Evolutionary conservation across 768 basidiomycete species (phyloP).

Genomic region (Lactarius vividus): DNA sequence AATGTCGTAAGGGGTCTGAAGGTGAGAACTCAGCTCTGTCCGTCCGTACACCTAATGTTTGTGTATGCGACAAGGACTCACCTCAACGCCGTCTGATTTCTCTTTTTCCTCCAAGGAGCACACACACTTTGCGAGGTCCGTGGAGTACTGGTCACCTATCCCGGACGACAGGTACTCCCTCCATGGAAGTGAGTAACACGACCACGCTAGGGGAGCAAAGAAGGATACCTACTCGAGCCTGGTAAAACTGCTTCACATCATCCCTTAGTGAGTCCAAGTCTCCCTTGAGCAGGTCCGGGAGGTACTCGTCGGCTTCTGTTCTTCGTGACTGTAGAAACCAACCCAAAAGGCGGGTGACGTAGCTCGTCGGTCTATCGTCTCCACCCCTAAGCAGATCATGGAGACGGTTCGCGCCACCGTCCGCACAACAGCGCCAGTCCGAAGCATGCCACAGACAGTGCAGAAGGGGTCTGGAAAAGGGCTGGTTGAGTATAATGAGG

Average conservation of each 20-base stretch:
- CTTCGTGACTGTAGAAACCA: slow-evolving; percentile 3
- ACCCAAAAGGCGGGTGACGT: background rate
- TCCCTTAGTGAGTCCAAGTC: slow-evolving; percentile 86
- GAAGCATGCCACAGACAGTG: slow-evolving; percentile 46
- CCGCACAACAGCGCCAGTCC: slow-evolving; percentile 46
- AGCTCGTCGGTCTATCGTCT: background rate
- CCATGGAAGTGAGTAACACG: background rate
- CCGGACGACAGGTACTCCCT: slow-evolving; percentile 67
- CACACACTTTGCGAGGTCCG: slow-evolving; percentile 95
- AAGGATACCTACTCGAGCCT: slow-evolving; percentile 44
- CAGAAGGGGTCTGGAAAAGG: slow-evolving; percentile 66
- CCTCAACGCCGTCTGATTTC: slow-evolving; percentile 38
- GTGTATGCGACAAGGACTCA: slow-evolving; percentile 30
- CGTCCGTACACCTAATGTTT: background rate
- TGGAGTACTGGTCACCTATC: slow-evolving; percentile 81
- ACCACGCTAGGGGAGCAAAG: background rate
- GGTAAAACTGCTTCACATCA: slow-evolving; percentile 73
- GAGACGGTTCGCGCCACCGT: slow-evolving; percentile 62
- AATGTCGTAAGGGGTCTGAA: slow-evolving; percentile 52
- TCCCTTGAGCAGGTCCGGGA: slow-evolving; percentile 88
- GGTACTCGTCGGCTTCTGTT: slow-evolving; percentile 45
- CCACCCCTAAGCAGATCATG: slow-evolving; percentile 45
- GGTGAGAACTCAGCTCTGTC: background rate
- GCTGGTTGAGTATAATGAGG: slow-evolving; percentile 88
- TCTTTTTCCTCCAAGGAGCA: slow-evolving; percentile 59